phyloP scores from a whole-genome alignment of 106 monocot species.

The Triglochin maritima region DNA sequence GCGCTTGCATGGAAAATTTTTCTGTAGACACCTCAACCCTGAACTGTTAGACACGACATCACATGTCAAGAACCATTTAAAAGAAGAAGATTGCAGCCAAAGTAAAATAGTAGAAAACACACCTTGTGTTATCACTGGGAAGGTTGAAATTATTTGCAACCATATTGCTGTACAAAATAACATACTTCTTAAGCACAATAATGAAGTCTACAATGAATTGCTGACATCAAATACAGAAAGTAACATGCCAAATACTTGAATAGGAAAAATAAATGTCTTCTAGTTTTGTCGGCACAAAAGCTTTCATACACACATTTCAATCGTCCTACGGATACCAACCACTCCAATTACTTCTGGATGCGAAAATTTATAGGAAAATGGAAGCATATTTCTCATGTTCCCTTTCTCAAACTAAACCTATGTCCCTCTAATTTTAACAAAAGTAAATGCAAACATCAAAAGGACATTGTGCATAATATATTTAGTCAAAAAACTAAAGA shows the following conservation, averaged over 20 bases:
- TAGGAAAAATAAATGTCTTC: neutral
- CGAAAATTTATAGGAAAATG: too few species aligned
- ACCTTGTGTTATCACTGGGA: neutral
- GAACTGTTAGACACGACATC: neutral
- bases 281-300: too few species aligned
- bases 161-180: neutral
- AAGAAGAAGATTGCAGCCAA: neutral
- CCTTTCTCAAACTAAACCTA: too few species aligned
- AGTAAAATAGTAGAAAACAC: neutral
- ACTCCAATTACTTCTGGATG: too few species aligned
- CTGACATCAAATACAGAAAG: neutral
- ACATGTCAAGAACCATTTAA: neutral
- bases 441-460: neutral
- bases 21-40: constrained; percentile 71
- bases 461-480: neutral
- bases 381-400: too few species aligned
- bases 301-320: too few species aligned
- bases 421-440: too few species aligned
- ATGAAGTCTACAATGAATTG: neutral
- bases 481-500: constrained; percentile 6
- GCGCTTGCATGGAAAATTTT: constrained; percentile 44
- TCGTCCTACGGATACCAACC: too few species aligned
- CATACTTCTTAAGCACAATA: neutral
- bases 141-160: neutral
- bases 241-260: neutral